phyloP scores from a whole-genome alignment of 257 asterid species.

The Fraxinus americana region DNA sequence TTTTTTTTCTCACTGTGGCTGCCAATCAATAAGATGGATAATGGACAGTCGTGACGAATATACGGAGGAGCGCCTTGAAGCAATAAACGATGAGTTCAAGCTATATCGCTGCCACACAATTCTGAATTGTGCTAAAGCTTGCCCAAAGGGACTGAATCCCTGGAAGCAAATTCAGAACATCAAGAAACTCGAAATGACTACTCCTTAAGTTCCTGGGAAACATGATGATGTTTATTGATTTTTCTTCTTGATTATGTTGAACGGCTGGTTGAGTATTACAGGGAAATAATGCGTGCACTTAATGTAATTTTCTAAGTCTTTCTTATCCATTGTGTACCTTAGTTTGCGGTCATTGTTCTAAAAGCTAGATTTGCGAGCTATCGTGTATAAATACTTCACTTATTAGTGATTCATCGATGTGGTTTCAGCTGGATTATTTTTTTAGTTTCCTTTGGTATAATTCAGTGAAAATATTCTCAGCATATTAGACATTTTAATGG shows the following conservation, averaged over 20 bases:
- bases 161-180: constrained; percentile 89
- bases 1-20: neutral
- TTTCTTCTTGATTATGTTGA: constrained; percentile 19
- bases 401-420: too few species aligned
- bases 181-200: constrained; percentile 71
- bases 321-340: too few species aligned
- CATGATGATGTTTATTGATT: neutral
- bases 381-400: neutral
- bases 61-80: constrained; percentile 87
- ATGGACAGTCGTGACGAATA: constrained; percentile 98
- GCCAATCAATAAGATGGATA: constrained; percentile 72
- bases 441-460: neutral
- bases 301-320: too few species aligned
- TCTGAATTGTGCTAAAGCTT: constrained; percentile 90
- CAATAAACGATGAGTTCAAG: constrained; percentile 82
- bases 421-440: too few species aligned
- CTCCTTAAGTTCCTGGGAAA: constrained; percentile 27
- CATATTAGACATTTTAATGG: neutral
- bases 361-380: too few species aligned
- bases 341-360: too few species aligned
- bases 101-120: constrained; percentile 94
- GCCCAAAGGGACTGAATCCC: constrained; percentile 96
- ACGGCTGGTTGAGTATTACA: constrained; percentile 26
- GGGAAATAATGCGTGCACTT: constrained; percentile 5
- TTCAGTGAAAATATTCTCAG: neutral